A percentile compares a stretch with the other conserved stretches of the same genome.
These are phyloP conservation scores for Talaromyces nanjingensis DNA, from an alignment of 495 filamentous ascomycete genomes.

Conservation along the genomic window DNA sequence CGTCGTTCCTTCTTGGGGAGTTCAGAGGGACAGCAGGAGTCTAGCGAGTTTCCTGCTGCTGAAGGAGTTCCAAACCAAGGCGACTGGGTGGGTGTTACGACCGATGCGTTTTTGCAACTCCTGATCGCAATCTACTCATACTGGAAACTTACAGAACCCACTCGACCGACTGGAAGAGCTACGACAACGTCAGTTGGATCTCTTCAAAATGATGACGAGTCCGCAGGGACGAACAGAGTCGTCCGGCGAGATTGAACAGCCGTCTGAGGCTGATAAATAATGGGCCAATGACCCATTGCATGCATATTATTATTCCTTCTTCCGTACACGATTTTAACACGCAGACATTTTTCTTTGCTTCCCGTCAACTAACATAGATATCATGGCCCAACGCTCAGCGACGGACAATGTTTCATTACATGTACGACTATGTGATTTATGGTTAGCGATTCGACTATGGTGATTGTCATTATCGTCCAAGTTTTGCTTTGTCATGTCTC, in stretches of 20 bases:
- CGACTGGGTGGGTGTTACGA: conserved; percentile 80
- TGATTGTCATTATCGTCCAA: background rate
- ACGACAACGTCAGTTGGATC: conserved; percentile 52
- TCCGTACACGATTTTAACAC: background rate
- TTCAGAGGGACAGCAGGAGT: conserved; percentile 43
- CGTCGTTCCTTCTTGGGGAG: conserved; percentile 45
- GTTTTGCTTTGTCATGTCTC: background rate
- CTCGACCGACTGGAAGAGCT: conserved; percentile 61
- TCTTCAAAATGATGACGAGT: conserved; percentile 36
- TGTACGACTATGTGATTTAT: background rate
- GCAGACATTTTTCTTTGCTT: background rate
- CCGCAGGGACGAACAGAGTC: conserved; percentile 8
- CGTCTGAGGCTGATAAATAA: background rate
- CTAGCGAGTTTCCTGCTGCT: conserved; percentile 54
- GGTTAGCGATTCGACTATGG: background rate
- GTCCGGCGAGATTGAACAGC: conserved; percentile 10
- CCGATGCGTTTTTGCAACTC: conserved; percentile 41
- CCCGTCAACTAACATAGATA: background rate
- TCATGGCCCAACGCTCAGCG: background rate
- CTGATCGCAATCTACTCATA: conserved; percentile 53
- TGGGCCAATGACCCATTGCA: background rate
- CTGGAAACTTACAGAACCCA: conserved; percentile 63
- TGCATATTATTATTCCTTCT: background rate
- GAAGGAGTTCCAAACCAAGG: conserved; percentile 76
- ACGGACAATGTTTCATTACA: background rate